A percentile compares a stretch with the other conserved stretches of the same genome.
These are phyloP conservation scores for Pyricularia sp. DNA, from an alignment of 2,329 filamentous ascomycete genomes.

Conservation along the genomic window DNA sequence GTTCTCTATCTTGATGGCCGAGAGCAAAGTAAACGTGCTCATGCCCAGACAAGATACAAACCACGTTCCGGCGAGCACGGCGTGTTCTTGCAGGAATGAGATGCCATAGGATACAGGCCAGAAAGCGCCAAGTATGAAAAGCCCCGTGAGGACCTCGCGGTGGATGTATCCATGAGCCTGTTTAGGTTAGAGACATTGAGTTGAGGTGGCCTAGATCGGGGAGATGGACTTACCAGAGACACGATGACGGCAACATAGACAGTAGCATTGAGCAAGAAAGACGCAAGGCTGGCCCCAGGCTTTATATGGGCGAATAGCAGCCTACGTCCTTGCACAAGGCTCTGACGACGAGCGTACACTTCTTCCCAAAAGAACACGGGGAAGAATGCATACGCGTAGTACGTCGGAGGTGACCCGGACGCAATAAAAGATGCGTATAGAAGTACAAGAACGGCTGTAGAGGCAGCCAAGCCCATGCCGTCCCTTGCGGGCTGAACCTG, in stretches of 20 bases:
- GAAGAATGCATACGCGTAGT: conserved; percentile 89
- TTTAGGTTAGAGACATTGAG: not conserved
- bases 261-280: conserved; percentile 53
- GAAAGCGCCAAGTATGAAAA: conserved; percentile 65
- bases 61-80: conserved; percentile 61
- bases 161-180: conserved; percentile 89
- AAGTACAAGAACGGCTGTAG: conserved; percentile 65
- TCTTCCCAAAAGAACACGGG: conserved; percentile 96
- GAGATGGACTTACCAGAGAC: conserved; percentile 51
- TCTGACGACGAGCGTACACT: conserved; percentile 68
- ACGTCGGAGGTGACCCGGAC: conserved; percentile 71
- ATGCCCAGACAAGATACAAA: conserved; percentile 66
- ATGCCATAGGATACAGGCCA: conserved; percentile 73
- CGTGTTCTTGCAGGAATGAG: conserved; percentile 60
- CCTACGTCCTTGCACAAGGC: conserved; percentile 56
- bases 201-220: not conserved
- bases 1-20: conserved; percentile 77
- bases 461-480: conserved; percentile 48
- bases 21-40: conserved; percentile 84
- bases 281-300: conserved; percentile 45
- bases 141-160: conserved; percentile 73
- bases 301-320: conserved; percentile 61
- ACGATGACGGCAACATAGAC: conserved; percentile 68
- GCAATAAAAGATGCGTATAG: conserved; percentile 73
- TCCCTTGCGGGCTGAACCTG: conserved; percentile 56